Conservation (phyloP, 1,284 basidiomycete genomes). For the Schizopora paradoxa region DNA sequence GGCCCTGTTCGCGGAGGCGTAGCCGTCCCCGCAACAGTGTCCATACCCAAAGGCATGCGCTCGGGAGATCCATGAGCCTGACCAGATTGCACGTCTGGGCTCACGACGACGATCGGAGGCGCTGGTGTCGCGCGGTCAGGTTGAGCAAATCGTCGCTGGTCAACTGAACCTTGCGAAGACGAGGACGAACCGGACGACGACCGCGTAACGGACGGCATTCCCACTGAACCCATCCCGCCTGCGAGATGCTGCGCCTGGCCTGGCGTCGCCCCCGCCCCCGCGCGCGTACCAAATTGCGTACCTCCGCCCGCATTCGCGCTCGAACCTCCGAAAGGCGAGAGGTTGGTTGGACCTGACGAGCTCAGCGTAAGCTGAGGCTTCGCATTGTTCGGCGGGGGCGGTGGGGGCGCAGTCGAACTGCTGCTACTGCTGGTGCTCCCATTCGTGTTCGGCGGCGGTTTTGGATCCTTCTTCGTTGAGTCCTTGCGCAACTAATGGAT, state of each 20-base stretch:
- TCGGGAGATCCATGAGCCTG: constrained; percentile 42
- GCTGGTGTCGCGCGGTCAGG: constrained; percentile 47
- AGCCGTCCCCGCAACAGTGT: constrained; percentile 34
- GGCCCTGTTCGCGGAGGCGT: constrained; percentile 49
- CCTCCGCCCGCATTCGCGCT: not conserved
- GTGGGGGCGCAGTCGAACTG: constrained; percentile 25
- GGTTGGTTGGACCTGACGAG: constrained; percentile 5
- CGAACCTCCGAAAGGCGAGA: constrained; percentile 6
- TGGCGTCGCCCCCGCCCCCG: too few species aligned
- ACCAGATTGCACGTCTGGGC: constrained; percentile 68
- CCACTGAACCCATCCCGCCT: too few species aligned
- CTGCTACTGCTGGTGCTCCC: constrained; percentile 28
- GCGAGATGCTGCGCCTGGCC: too few species aligned
- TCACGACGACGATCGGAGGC: constrained; percentile 89
- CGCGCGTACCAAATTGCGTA: too few species aligned
- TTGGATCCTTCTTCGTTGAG: constrained; percentile 31
- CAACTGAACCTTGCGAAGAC: too few species aligned
- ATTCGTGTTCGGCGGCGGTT: not conserved
- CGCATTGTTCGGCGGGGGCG: constrained; percentile 32
- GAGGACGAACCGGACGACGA: too few species aligned
- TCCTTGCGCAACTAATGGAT: constrained; percentile 56
- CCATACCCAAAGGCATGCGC: constrained; percentile 46
- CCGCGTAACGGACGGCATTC: too few species aligned
- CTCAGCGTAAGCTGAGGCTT: constrained; percentile 25
- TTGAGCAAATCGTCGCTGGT: constrained; percentile 29